Percentiles rank a stretch among this genome's conserved stretches.
These are phyloP conservation scores for Lasiosphaeria miniovina DNA, from an alignment of 495 filamentous ascomycete species.

Conservation along the genomic window DNA sequence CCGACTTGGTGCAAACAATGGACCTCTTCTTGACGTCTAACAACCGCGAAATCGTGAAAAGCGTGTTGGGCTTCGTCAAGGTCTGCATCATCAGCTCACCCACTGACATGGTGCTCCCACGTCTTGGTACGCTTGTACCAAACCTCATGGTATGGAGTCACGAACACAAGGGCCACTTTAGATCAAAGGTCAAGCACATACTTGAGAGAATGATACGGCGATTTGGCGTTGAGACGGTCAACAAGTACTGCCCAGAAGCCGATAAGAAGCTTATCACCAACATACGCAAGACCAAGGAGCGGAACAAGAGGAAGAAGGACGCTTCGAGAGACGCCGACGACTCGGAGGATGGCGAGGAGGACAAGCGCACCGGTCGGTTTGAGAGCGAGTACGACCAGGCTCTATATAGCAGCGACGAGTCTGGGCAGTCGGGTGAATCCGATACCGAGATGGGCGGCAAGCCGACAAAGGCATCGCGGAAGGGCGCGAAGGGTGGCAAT, in stretches of 20 bases:
- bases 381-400: constrained; percentile 94
- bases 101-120: constrained; percentile 66
- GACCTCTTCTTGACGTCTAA: constrained; percentile 91
- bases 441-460: constrained; percentile 58
- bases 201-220: constrained; percentile 87
- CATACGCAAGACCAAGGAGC: constrained; percentile 88
- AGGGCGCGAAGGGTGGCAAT: constrained; percentile 53
- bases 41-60: constrained; percentile 93
- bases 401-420: constrained; percentile 74
- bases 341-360: constrained; percentile 47
- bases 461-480: constrained; percentile 32
- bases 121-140: constrained; percentile 71
- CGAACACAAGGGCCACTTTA: constrained; percentile 94
- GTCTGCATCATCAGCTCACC: constrained; percentile 86
- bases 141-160: constrained; percentile 94
- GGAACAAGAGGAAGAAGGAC: constrained; percentile 80
- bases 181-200: constrained; percentile 95
- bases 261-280: constrained; percentile 89
- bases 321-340: constrained; percentile 51
- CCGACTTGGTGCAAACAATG: constrained; percentile 84
- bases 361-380: constrained; percentile 59
- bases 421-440: constrained; percentile 55
- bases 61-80: constrained; percentile 92
- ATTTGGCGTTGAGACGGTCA: constrained; percentile 78
- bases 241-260: constrained; percentile 71